phyloP scores from a whole-genome alignment of 768 basidiomycete genomes.

The Lactarius quietus region DNA sequence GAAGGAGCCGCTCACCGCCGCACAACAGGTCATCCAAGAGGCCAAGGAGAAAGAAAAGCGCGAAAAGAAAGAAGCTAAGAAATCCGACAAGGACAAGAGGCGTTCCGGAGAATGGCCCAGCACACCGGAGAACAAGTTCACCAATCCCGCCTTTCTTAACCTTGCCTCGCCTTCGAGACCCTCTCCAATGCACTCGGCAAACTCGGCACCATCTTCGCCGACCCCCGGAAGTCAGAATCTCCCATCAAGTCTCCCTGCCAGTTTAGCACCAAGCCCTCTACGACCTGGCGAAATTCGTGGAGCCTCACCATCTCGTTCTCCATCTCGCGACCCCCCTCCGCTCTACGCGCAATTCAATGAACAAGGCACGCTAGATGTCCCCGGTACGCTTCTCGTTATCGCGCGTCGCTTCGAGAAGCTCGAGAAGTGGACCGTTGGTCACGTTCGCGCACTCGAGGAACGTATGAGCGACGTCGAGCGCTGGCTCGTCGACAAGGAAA shows the following conservation, averaged over 20 bases:
- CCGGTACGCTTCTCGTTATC: constrained; percentile 68
- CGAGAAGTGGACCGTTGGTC: constrained; percentile 86
- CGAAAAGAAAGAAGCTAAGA: constrained; percentile 38
- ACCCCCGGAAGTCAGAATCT: constrained; percentile 53
- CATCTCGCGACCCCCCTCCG: constrained; percentile 60
- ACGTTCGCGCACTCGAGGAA: constrained; percentile 85
- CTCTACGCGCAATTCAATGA: constrained; percentile 73
- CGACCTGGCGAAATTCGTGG: constrained; percentile 44
- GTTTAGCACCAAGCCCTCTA: constrained; percentile 64
- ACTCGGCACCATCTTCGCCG: constrained; percentile 58
- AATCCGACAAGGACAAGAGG: constrained; percentile 43
- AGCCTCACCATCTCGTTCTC: constrained; percentile 48
- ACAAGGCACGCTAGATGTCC: constrained; percentile 70
- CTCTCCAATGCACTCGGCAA: constrained; percentile 46
- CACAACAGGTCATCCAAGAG: constrained; percentile 77
- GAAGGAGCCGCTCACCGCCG: constrained; percentile 76
- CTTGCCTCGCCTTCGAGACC: constrained; percentile 47
- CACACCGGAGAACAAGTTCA: constrained; percentile 46
- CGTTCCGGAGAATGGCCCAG: constrained; percentile 49
- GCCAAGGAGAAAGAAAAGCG: constrained; percentile 62
- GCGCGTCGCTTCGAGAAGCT: constrained; percentile 84
- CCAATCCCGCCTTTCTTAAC: constrained; percentile 57
- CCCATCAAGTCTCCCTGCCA: constrained; percentile 46
- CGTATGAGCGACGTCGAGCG: constrained; percentile 90
- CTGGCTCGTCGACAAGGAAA: constrained; percentile 78